phyloP scores from a whole-genome alignment of 768 basidiomycete species.

The Botryobasidium botryosum region DNA sequence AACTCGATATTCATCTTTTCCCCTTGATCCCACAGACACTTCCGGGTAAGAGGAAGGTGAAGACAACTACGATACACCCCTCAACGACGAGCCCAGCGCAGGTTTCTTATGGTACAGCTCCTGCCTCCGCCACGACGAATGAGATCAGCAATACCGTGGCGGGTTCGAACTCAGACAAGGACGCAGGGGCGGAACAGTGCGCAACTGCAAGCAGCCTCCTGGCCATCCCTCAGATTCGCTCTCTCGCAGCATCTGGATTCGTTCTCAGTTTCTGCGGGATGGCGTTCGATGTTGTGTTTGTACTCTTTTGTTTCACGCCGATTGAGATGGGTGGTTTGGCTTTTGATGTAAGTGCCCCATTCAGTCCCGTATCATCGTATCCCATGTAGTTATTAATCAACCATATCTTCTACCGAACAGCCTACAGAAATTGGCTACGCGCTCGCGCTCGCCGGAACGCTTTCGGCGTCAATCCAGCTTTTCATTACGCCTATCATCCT shows the following conservation, averaged over 20 bases:
- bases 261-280: slow-evolving; percentile 33
- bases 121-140: too few relatives aligned
- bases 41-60: not conserved
- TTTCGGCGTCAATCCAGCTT: slow-evolving; percentile 10
- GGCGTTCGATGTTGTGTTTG: slow-evolving; percentile 49
- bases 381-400: not conserved
- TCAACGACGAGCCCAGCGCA: too few relatives aligned
- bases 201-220: too few relatives aligned
- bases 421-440: slow-evolving; percentile 12
- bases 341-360: slow-evolving; percentile 34
- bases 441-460: slow-evolving; percentile 11
- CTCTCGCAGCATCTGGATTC: slow-evolving; percentile 11
- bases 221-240: slow-evolving; percentile 5
- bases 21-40: not conserved
- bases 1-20: not conserved
- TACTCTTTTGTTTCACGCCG: slow-evolving; percentile 49
- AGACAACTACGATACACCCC: not conserved
- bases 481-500: slow-evolving; percentile 12
- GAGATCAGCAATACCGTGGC: too few relatives aligned
- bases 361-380: too few relatives aligned
- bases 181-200: too few relatives aligned
- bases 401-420: slow-evolving; percentile 2
- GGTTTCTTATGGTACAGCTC: too few relatives aligned
- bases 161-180: too few relatives aligned
- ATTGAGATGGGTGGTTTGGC: slow-evolving; percentile 38